phyloP scores from a whole-genome alignment of 179 eudicot genomes.

The Gypsophila paniculata region DNA sequence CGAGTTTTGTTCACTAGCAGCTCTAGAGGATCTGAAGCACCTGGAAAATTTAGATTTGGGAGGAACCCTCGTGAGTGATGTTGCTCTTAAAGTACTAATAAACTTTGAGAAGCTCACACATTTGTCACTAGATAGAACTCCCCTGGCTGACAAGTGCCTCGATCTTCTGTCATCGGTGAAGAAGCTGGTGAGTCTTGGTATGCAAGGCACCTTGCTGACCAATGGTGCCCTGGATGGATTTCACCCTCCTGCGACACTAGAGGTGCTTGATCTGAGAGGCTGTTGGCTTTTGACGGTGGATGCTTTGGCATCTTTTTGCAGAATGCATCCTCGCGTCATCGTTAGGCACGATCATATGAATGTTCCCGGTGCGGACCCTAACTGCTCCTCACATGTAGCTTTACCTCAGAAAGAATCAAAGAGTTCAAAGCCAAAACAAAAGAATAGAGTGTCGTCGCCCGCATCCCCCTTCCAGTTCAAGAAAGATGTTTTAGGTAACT shows the following conservation, averaged over 20 bases:
- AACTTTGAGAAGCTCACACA: slow-evolving; percentile 36
- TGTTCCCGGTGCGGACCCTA: slow-evolving; percentile 20
- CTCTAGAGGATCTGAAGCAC: slow-evolving; percentile 44
- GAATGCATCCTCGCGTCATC: slow-evolving; percentile 46
- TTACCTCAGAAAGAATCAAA: slow-evolving; percentile 28
- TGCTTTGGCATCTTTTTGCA: slow-evolving; percentile 39
- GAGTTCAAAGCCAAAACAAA: slow-evolving; percentile 28
- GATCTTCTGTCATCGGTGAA: slow-evolving; percentile 39
- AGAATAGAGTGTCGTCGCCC: slow-evolving; percentile 25
- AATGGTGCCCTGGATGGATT: slow-evolving; percentile 50
- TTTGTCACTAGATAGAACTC: slow-evolving; percentile 47
- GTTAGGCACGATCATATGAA: slow-evolving; percentile 52
- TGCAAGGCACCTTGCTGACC: slow-evolving; percentile 56
- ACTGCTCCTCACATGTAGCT: slow-evolving; percentile 23
- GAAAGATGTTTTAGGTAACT: slow-evolving; percentile 45
- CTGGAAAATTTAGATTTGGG: slow-evolving; percentile 64
- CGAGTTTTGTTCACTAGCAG: slow-evolving; percentile 44
- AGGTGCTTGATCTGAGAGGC: slow-evolving; percentile 56
- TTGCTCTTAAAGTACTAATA: slow-evolving; percentile 40
- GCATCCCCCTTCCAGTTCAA: slow-evolving; percentile 26
- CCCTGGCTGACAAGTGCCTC: slow-evolving; percentile 50
- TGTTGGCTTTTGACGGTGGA: slow-evolving; percentile 82
- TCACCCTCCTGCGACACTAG: slow-evolving; percentile 43
- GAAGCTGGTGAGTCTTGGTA: slow-evolving; percentile 38
- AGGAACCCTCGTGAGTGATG: slow-evolving; percentile 45